A percentile compares a stretch with the other conserved stretches of the same genome.
phyloP scores from a whole-genome alignment of 805 yeast genomes.

The Wickerhamomyces mucosus region DNA sequence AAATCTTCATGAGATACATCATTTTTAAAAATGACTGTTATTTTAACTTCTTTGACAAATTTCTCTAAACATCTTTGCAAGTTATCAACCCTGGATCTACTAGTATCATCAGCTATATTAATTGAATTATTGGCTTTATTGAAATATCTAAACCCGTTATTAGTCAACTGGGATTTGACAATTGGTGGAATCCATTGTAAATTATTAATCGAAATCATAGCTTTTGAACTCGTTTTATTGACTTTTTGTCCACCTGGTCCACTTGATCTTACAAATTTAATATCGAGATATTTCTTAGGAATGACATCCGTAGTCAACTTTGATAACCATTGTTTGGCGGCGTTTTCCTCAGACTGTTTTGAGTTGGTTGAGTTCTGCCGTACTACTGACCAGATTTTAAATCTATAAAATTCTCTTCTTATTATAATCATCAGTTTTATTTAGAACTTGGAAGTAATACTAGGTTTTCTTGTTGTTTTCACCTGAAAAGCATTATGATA shows the following conservation, averaged over 20 bases:
- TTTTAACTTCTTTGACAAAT: constrained; percentile 42
- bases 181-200: constrained; percentile 60
- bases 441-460: no score
- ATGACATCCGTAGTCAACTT: constrained; percentile 23
- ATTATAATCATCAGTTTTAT: no score
- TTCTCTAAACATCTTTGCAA: constrained; percentile 50
- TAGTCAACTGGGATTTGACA: constrained; percentile 31
- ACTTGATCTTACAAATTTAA: constrained; percentile 48
- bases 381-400: no score
- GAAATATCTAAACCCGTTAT: constrained; percentile 37
- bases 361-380: background rate
- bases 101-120: constrained; percentile 49
- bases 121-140: constrained; percentile 39
- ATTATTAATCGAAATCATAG: constrained; percentile 42
- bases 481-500: no score
- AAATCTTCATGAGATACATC: constrained; percentile 38
- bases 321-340: constrained; percentile 35
- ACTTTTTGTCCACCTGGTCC: constrained; percentile 91
- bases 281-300: constrained; percentile 36
- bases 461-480: no score
- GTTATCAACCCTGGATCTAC: constrained; percentile 52
- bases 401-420: no score
- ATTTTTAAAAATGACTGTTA: constrained; percentile 33
- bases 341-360: background rate
- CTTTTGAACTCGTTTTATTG: constrained; percentile 58